phyloP scores from a whole-genome alignment of 768 basidiomycete genomes.

The Lentinus tigrinus region DNA sequence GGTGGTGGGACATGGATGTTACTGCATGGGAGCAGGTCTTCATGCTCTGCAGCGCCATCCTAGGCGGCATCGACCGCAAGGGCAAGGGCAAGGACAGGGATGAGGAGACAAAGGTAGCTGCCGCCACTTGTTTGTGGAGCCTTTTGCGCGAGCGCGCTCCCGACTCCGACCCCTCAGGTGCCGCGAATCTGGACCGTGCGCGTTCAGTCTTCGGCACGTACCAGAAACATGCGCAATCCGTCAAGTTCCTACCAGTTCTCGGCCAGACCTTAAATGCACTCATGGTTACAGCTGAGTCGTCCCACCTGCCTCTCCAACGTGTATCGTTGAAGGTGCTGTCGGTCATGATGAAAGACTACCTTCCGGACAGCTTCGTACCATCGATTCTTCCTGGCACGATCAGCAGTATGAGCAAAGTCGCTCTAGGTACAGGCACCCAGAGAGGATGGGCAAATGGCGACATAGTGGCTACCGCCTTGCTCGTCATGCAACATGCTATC shows the following conservation, averaged over 20 bases:
- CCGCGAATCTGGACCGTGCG: conserved; percentile 10
- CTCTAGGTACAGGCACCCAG: conserved; percentile 49
- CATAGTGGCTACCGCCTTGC: conserved; percentile 55
- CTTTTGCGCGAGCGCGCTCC: conserved; percentile 55
- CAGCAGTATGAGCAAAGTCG: conserved; percentile 72
- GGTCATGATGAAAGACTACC: conserved; percentile 48
- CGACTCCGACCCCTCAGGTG: conserved; percentile 35
- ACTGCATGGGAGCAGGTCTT: conserved; percentile 84
- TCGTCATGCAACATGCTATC: conserved; percentile 54
- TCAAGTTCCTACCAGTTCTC: conserved; percentile 68
- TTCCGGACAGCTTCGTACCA: conserved; percentile 53
- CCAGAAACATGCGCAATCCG: conserved; percentile 37
- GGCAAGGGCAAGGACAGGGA: conserved; percentile 67
- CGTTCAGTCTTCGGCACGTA: conserved; percentile 39
- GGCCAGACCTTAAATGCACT: conserved; percentile 82
- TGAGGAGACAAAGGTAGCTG: conserved; percentile 82
- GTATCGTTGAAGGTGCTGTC: conserved; percentile 58
- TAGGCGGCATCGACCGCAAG: conserved; percentile 65
- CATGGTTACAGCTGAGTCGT: conserved; percentile 56
- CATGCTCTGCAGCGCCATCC: conserved; percentile 64
- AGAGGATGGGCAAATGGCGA: conserved; percentile 78
- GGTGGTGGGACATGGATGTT: conserved; percentile 83
- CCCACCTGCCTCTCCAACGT: conserved; percentile 59
- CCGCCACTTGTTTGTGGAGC: conserved; percentile 60
- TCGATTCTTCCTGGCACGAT: conserved; percentile 83